phyloP scores from a whole-genome alignment of 495 filamentous ascomycete species.

The Hypoxylon rickii region DNA sequence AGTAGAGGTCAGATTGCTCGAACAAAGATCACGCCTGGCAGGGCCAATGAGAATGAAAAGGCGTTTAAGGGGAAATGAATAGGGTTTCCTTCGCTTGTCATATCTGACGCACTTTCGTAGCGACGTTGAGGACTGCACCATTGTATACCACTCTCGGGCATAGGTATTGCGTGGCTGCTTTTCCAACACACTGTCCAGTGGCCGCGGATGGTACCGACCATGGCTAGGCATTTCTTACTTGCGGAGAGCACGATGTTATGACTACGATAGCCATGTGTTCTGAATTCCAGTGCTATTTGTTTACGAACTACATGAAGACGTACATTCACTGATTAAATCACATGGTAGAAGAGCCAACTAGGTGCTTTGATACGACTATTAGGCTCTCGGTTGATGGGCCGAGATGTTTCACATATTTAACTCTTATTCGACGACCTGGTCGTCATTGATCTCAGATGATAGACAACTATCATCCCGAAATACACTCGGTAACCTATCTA shows the following conservation, averaged over 20 bases:
- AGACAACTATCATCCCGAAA: background rate
- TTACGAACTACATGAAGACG: background rate
- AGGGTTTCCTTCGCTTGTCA: slow-evolving; percentile 10
- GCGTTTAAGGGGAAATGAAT: slow-evolving; percentile 15
- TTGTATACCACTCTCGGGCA: slow-evolving; percentile 3
- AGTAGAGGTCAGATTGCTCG: no score
- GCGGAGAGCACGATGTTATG: slow-evolving; percentile 6
- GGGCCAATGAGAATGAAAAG: slow-evolving; percentile 2
- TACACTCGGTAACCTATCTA: background rate
- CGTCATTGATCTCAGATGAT: background rate
- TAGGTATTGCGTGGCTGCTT: no score
- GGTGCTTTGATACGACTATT: background rate
- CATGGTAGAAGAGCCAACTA: background rate
- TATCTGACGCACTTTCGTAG: background rate
- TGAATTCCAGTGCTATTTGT: background rate
- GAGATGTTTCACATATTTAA: slow-evolving; percentile 14
- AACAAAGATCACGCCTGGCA: background rate
- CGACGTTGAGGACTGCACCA: slow-evolving; percentile 8
- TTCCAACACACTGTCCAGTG: background rate
- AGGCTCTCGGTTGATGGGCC: slow-evolving; percentile 13
- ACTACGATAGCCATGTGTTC: slow-evolving; percentile 7
- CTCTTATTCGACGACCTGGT: slow-evolving; percentile 6
- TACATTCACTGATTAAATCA: background rate
- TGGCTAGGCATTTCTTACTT: background rate
- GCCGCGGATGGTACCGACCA: background rate